Conservation (phyloP, 1,284 basidiomycete genomes). For the Mycena citricolor region DNA sequence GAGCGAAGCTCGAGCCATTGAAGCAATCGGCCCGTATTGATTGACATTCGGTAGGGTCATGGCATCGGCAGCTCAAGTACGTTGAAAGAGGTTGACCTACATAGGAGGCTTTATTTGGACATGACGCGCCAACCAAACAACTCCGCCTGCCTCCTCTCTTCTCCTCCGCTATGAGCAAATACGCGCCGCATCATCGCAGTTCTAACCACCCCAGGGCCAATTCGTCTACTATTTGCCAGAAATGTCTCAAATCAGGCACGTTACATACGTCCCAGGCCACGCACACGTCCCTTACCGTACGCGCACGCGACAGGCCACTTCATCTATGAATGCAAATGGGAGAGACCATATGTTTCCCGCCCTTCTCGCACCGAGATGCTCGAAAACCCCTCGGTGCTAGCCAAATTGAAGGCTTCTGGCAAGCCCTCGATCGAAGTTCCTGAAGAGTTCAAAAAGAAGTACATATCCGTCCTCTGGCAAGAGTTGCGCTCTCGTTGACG, state of each 20-base stretch:
- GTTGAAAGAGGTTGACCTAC: no score
- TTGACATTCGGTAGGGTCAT: no score
- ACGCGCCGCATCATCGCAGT: conserved; percentile 67
- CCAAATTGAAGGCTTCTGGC: conserved; percentile 63
- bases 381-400: conserved; percentile 64
- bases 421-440: conserved; percentile 75
- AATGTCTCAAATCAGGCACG: conserved; percentile 67
- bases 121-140: no score
- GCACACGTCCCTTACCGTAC: background rate
- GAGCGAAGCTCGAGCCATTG: no score
- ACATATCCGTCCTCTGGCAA: conserved; percentile 29
- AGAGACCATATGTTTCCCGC: conserved; percentile 71
- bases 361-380: conserved; percentile 77
- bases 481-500: conserved; percentile 7
- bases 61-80: no score
- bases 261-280: background rate
- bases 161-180: conserved; percentile 63
- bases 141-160: no score
- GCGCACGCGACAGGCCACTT: conserved; percentile 67
- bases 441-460: conserved; percentile 81
- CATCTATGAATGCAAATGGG: conserved; percentile 74
- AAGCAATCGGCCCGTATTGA: no score
- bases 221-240: conserved; percentile 72
- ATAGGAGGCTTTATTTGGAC: no score
- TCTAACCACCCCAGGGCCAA: conserved; percentile 60